Evolutionary conservation across 805 yeast genomes (phyloP), one percentile per base, ranked within the genome.

Genomic region (Yarrowia porcina): DNA sequence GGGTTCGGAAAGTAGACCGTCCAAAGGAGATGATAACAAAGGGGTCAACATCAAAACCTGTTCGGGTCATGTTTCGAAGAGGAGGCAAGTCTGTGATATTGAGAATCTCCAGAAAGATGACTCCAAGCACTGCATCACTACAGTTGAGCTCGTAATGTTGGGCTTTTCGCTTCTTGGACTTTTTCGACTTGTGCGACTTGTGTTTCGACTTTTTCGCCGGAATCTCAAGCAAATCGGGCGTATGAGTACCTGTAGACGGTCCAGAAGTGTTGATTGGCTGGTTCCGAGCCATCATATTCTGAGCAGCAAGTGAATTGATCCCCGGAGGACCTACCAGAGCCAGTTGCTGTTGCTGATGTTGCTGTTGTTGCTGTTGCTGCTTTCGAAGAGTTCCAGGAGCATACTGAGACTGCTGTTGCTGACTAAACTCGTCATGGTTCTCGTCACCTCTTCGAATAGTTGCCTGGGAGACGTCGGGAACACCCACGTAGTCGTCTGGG

Each of bases 21-120:
- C 97, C 97, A 73, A 93, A 90, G 0, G 97, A 86, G 0, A 90
- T 86, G 18, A 93, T 90, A 2, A 93, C 93, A 75, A 93, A 94
- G 1, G 98, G 98, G 71, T 94, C 99, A 96, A 94, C 90, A 73
- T 91, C 97, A 70, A 88, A 93, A 0, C 92, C 86, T 21, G 90
- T 83, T 10, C 91, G 77, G 0, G 89, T 84, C 15, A 89, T 76
- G 66, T 87, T 86, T 41, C 81, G 80, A 61, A 86, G 79, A 0
- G 96, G 89, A 0, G 99, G 99, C 36, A 93, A 76, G 64, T 87
- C 90, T 1, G 83, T 76, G 10, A 93, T 90, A 1, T 87, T 82
- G 3, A 83, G 80, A 20, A 93, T 83, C 66, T 92, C 96, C 35
- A 93, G 70, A 68, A 88, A 89, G 4, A 89, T 73, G 8, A 92